Evolutionary conservation across 1,139 yeast genomes (phyloP).

Genomic region (Pichiaceae sp.): DNA sequence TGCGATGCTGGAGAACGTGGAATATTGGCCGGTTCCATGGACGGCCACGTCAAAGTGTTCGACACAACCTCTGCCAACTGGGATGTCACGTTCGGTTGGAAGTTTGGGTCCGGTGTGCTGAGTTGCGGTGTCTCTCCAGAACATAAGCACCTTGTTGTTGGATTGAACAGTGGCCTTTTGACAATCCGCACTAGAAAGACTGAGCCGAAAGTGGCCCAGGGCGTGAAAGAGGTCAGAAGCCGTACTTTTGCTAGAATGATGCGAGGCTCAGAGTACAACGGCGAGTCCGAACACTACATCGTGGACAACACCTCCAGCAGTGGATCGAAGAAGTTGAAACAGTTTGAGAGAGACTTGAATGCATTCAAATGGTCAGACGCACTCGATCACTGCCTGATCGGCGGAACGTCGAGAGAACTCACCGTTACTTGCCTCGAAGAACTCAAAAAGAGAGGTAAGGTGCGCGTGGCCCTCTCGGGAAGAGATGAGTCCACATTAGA

Average conservation of each 20-base stretch:
- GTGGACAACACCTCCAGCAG: slow-evolving; percentile 40
- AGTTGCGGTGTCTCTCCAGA: slow-evolving; percentile 88
- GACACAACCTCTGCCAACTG: slow-evolving; percentile 68
- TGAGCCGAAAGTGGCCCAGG: slow-evolving; percentile 47
- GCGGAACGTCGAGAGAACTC: slow-evolving; percentile 71
- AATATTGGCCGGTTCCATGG: slow-evolving; percentile 84
- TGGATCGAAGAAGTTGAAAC: slow-evolving; percentile 50
- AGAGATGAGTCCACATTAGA: slow-evolving; percentile 76
- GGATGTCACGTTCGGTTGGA: slow-evolving; percentile 96
- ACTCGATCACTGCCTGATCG: slow-evolving; percentile 71
- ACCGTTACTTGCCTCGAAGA: slow-evolving; percentile 79
- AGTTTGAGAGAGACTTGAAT: slow-evolving; percentile 75
- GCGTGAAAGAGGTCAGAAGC: slow-evolving; percentile 31
- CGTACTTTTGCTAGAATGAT: slow-evolving; percentile 61
- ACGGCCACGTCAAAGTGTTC: slow-evolving; percentile 94
- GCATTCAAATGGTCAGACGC: slow-evolving; percentile 93
- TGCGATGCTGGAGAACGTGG: slow-evolving; percentile 67
- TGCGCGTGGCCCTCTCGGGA: slow-evolving; percentile 65
- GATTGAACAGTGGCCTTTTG: slow-evolving; percentile 80
- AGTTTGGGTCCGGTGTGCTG: slow-evolving; percentile 87
- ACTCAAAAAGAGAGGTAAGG: slow-evolving; percentile 79
- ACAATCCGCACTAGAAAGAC: slow-evolving; percentile 84
- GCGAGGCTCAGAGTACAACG: slow-evolving; percentile 85
- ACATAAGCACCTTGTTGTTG: slow-evolving; percentile 88
- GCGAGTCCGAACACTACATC: slow-evolving; percentile 76